phyloP scores from a whole-genome alignment of 345 rosid genomes.

The Gossypium arboreum region DNA sequence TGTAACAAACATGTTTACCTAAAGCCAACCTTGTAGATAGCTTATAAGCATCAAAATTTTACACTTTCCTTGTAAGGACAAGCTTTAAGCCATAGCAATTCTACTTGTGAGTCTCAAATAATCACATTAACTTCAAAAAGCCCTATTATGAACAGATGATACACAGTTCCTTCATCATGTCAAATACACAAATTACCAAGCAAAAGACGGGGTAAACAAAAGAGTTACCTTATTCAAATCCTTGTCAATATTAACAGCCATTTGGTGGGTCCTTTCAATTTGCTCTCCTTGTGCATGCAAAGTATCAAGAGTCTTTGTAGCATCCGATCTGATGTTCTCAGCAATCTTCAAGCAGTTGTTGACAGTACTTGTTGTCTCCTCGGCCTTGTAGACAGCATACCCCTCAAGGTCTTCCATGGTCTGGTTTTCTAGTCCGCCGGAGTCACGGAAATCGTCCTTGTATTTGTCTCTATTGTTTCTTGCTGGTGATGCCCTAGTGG shows the following conservation, averaged over 20 bases:
- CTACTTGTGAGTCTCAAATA: too few species aligned
- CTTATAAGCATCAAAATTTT: background rate
- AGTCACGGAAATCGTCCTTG: constrained; percentile 58
- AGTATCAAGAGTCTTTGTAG: constrained; percentile 70
- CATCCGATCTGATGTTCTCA: constrained; percentile 71
- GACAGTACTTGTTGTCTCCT: constrained; percentile 74
- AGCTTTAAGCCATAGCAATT: too few species aligned
- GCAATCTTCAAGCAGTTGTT: constrained; percentile 79
- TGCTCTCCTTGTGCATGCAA: constrained; percentile 89
- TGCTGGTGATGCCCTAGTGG: constrained; percentile 27
- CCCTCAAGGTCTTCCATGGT: constrained; percentile 77
- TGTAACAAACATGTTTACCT: background rate
- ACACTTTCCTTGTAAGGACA: background rate
- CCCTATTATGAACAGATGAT: background rate
- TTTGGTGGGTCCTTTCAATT: constrained; percentile 65
- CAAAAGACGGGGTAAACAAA: background rate
- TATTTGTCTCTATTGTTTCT: constrained; percentile 33
- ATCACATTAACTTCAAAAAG: background rate
- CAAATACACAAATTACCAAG: background rate
- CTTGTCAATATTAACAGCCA: constrained; percentile 74
- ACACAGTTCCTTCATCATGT: background rate
- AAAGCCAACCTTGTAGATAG: background rate
- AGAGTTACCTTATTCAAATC: constrained; percentile 65
- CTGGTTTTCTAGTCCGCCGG: constrained; percentile 75
- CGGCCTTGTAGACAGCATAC: constrained; percentile 77